Conservation (phyloP, 495 filamentous ascomycete genomes). For the Cairneyella variabilis region DNA sequence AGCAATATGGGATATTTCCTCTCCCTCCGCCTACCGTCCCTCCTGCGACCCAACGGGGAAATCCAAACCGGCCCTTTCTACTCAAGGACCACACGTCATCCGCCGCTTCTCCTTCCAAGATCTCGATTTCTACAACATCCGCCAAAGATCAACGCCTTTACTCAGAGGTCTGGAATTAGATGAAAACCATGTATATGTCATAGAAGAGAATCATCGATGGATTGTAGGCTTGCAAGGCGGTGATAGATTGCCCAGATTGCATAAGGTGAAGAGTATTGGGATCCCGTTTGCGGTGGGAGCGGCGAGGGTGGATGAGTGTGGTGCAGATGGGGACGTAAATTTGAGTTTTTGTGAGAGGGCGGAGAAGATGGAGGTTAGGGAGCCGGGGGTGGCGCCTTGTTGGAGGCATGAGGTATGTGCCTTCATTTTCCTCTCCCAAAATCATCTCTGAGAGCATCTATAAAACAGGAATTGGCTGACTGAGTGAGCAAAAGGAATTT, state of each 20-base stretch:
- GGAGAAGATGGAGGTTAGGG: slow-evolving; percentile 38
- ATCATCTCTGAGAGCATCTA: too few relatives aligned
- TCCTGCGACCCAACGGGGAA: slow-evolving; percentile 49
- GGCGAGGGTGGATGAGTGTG: slow-evolving; percentile 44
- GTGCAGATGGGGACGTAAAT: slow-evolving; percentile 42
- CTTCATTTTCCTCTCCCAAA: too few relatives aligned
- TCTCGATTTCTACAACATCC: slow-evolving; percentile 53
- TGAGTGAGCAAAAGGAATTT: slow-evolving; percentile 30
- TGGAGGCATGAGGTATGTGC: slow-evolving; percentile 47
- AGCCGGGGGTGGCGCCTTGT: slow-evolving; percentile 40
- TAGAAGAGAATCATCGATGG: slow-evolving; percentile 49
- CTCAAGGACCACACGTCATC: slow-evolving; percentile 44
- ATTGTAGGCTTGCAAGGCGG: slow-evolving; percentile 39
- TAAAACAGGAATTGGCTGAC: too few relatives aligned
- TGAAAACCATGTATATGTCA: slow-evolving; percentile 48
- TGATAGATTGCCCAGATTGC: slow-evolving; percentile 36
- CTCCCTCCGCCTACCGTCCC: slow-evolving; percentile 49
- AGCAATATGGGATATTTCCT: slow-evolving; percentile 64
- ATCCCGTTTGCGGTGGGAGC: slow-evolving; percentile 57
- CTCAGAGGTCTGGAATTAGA: slow-evolving; percentile 54
- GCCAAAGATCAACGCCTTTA: slow-evolving; percentile 50
- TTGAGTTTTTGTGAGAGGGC: slow-evolving; percentile 40
- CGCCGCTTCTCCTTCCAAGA: slow-evolving; percentile 51
- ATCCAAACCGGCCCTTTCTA: slow-evolving; percentile 27
- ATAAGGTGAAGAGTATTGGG: slow-evolving; percentile 45